Conservation (phyloP, 495 filamentous ascomycete species). For the Xylaria telfairii region DNA sequence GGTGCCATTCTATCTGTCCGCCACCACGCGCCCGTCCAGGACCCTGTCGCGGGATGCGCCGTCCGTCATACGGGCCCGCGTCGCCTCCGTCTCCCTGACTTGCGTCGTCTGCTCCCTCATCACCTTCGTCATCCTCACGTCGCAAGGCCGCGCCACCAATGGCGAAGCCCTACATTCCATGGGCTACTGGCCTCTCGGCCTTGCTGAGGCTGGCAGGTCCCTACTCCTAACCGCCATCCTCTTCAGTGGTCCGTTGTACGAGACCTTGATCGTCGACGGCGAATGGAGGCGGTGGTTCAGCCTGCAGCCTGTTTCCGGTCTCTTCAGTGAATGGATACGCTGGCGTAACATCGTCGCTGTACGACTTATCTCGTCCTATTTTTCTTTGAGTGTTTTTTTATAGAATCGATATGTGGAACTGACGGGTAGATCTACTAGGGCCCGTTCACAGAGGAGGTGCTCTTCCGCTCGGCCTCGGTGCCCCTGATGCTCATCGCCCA, state of each 20-base stretch:
- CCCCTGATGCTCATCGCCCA: conserved; percentile 82
- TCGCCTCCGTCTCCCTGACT: conserved; percentile 75
- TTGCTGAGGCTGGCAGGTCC: conserved; percentile 62
- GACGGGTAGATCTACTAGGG: conserved; percentile 59
- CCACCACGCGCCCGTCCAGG: conserved; percentile 79
- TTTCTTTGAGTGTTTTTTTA: not conserved
- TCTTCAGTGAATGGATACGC: conserved; percentile 54
- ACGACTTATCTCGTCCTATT: conserved; percentile 31
- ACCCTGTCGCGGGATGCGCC: conserved; percentile 85
- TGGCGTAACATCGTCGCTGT: conserved; percentile 64
- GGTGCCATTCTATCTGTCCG: conserved; percentile 85
- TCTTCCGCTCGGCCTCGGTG: conserved; percentile 86
- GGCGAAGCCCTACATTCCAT: conserved; percentile 65
- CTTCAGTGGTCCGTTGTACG: conserved; percentile 85
- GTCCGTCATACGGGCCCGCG: conserved; percentile 85
- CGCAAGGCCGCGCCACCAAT: conserved; percentile 38
- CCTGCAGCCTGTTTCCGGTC: conserved; percentile 37
- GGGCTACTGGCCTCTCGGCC: conserved; percentile 75
- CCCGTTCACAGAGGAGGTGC: conserved; percentile 88
- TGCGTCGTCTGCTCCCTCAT: conserved; percentile 65
- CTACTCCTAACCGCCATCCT: conserved; percentile 76
- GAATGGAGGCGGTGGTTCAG: conserved; percentile 71
- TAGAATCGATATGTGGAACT: not conserved
- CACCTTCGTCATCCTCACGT: conserved; percentile 66
- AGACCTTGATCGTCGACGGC: conserved; percentile 71